Conservation (phyloP, 805 yeast species). For the Candida rishiriensis region DNA sequence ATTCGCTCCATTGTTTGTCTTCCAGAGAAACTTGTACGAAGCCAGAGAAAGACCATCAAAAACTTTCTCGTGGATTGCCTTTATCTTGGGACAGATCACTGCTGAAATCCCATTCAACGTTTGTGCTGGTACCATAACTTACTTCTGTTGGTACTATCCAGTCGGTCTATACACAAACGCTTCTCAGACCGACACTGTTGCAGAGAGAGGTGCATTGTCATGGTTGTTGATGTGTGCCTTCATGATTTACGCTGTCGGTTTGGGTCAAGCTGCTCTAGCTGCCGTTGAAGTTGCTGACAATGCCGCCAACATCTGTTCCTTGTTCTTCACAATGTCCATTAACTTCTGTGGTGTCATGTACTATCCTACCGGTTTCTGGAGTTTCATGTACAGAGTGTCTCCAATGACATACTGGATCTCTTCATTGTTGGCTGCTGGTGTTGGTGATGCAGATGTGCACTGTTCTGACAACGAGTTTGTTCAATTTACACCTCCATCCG, state of each 20-base stretch:
- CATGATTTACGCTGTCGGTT: conserved; percentile 50
- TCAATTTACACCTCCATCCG: conserved; percentile 42
- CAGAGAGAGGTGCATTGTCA: conserved; percentile 52
- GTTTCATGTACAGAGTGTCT: conserved; percentile 69
- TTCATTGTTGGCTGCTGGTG: conserved; percentile 50
- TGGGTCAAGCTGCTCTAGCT: conserved; percentile 57
- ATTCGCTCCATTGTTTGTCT: conserved; percentile 55
- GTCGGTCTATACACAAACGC: conserved; percentile 64
- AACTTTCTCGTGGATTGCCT: conserved; percentile 63
- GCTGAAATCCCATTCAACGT: conserved; percentile 67
- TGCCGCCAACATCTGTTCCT: conserved; percentile 56
- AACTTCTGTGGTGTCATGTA: conserved; percentile 78
- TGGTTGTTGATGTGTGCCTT: conserved; percentile 40
- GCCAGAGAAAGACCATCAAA: conserved; percentile 71
- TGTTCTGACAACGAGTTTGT: conserved; percentile 50
- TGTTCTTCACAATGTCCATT: conserved; percentile 58
- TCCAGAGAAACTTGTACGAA: conserved; percentile 64
- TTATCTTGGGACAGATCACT: conserved; percentile 55
- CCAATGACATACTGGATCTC: conserved; percentile 66
- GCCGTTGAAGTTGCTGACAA: conserved; percentile 55
- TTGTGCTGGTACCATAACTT: conserved; percentile 57
- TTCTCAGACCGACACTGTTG: conserved; percentile 36
- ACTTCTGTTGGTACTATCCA: conserved; percentile 69
- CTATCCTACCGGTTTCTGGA: conserved; percentile 65
- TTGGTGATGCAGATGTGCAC: conserved; percentile 43